Percentiles rank a stretch among this genome's conserved stretches.
These are phyloP conservation scores for Cutaneotrichosporon cutaneum DNA, from an alignment of 1,284 basidiomycete genomes.

Conservation along the genomic window DNA sequence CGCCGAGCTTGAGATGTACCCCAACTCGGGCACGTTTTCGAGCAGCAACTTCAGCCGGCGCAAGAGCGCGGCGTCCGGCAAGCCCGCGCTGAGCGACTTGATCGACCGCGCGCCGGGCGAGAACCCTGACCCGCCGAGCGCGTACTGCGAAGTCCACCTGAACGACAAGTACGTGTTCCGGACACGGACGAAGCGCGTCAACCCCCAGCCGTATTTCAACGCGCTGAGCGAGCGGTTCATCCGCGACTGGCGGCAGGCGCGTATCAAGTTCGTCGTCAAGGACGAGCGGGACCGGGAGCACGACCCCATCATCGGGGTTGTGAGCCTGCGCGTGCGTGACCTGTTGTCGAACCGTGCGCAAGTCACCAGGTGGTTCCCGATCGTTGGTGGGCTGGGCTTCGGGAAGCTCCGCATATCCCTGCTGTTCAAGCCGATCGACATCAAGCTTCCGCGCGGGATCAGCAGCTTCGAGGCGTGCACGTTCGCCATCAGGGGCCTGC, in stretches of 20 bases:
- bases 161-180: slow-evolving; percentile 55
- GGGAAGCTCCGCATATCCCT: slow-evolving; percentile 50
- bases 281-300: slow-evolving; percentile 54
- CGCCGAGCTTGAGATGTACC: slow-evolving; percentile 47
- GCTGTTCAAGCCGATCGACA: slow-evolving; percentile 53
- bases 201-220: slow-evolving; percentile 55
- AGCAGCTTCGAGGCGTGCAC: slow-evolving; percentile 50
- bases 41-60: slow-evolving; percentile 21
- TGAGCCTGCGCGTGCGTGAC: slow-evolving; percentile 36
- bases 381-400: slow-evolving; percentile 50
- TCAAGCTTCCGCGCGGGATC: slow-evolving; percentile 40
- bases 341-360: slow-evolving; percentile 40
- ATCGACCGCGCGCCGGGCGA: slow-evolving; percentile 46
- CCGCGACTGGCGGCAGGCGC: slow-evolving; percentile 54
- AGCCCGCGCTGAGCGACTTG: slow-evolving; percentile 44
- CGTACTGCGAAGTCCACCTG: slow-evolving; percentile 54
- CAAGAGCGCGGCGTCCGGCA: slow-evolving; percentile 42
- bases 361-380: slow-evolving; percentile 48
- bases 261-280: slow-evolving; percentile 53
- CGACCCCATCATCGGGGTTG: slow-evolving; percentile 49
- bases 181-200: slow-evolving; percentile 54
- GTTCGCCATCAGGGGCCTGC: slow-evolving; percentile 37
- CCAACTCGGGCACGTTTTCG: slow-evolving; percentile 42
- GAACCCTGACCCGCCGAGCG: slow-evolving; percentile 48
- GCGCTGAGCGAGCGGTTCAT: slow-evolving; percentile 55